Conservation (phyloP, 192 early-diverging fungal species). For the Rhizophagus sp. region DNA sequence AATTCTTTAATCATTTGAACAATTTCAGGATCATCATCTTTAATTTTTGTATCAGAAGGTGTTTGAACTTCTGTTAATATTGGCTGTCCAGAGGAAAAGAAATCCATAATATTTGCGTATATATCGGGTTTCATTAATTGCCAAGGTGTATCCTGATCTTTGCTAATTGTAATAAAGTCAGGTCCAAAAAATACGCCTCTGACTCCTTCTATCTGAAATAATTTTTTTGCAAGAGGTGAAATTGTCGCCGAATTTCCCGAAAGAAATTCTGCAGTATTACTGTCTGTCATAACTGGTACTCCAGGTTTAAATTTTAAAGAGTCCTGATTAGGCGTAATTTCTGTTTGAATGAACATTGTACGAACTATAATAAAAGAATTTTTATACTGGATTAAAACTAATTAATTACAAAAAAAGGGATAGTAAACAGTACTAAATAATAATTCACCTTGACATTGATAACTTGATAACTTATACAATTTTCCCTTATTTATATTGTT, state of each 20-base stretch:
- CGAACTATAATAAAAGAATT: slow-evolving; percentile 41
- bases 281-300: slow-evolving; percentile 67
- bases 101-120: slow-evolving; percentile 94
- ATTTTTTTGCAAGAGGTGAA: slow-evolving; percentile 85
- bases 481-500: not conserved
- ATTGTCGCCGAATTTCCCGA: slow-evolving; percentile 68
- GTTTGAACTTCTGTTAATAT: slow-evolving; percentile 63
- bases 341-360: slow-evolving; percentile 88
- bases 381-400: too few species aligned
- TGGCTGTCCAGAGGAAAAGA: slow-evolving; percentile 84
- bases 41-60: slow-evolving; percentile 64
- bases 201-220: slow-evolving; percentile 96
- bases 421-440: not conserved
- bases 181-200: slow-evolving; percentile 85
- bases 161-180: slow-evolving; percentile 96
- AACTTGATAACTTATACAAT: not conserved
- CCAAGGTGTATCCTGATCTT: slow-evolving; percentile 88
- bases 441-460: not conserved
- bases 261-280: slow-evolving; percentile 84
- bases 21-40: slow-evolving; percentile 82
- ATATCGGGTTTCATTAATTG: slow-evolving; percentile 98
- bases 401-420: too few species aligned
- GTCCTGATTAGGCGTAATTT: slow-evolving; percentile 91
- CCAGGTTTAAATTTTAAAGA: slow-evolving; percentile 98
- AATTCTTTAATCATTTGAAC: slow-evolving; percentile 99